These are phyloP conservation scores for Phialophora verrucosa DNA, from an alignment of 2,329 filamentous ascomycete species.

Conservation along the genomic window DNA sequence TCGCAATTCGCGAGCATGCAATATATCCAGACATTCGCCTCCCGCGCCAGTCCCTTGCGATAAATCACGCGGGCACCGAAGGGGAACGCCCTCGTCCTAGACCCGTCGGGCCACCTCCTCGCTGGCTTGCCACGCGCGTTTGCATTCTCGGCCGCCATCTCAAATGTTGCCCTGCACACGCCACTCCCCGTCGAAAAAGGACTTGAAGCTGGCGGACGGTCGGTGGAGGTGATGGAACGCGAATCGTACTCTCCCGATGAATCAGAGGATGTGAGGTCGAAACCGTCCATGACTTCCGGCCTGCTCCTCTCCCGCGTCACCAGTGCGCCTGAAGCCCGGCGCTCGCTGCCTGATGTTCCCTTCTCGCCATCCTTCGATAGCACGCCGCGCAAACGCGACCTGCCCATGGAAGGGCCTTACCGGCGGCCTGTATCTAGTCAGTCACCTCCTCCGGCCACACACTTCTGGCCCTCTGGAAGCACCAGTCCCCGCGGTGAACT, in stretches of 20 bases:
- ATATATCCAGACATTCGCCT: slow-evolving; percentile 23
- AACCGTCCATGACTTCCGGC: slow-evolving; percentile 21
- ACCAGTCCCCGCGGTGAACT: slow-evolving; percentile 18
- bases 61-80: slow-evolving; percentile 9
- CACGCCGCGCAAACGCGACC: slow-evolving; percentile 30
- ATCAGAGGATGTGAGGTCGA: slow-evolving; percentile 27
- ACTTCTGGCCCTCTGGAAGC: slow-evolving; percentile 17
- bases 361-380: slow-evolving; percentile 18
- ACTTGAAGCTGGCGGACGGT: slow-evolving; percentile 28
- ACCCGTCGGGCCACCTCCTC: slow-evolving; percentile 10
- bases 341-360: slow-evolving; percentile 11
- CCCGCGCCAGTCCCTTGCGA: slow-evolving; percentile 15
- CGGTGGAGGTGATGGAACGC: slow-evolving; percentile 31
- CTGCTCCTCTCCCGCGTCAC: slow-evolving; percentile 31
- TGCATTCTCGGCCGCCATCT: slow-evolving; percentile 10
- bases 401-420: slow-evolving; percentile 23
- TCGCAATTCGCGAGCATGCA: slow-evolving; percentile 32
- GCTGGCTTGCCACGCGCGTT: slow-evolving; percentile 25
- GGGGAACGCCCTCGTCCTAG: slow-evolving; percentile 19
- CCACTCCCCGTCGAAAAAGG: slow-evolving; percentile 23
- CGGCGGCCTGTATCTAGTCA: slow-evolving; percentile 15
- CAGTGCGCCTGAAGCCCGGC: slow-evolving; percentile 32
- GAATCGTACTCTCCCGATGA: slow-evolving; percentile 16
- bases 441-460: slow-evolving; percentile 17
- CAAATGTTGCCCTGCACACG: slow-evolving; percentile 32